Conservation (phyloP, 2,329 filamentous ascomycete species). For the Aureobasidium sp. region DNA sequence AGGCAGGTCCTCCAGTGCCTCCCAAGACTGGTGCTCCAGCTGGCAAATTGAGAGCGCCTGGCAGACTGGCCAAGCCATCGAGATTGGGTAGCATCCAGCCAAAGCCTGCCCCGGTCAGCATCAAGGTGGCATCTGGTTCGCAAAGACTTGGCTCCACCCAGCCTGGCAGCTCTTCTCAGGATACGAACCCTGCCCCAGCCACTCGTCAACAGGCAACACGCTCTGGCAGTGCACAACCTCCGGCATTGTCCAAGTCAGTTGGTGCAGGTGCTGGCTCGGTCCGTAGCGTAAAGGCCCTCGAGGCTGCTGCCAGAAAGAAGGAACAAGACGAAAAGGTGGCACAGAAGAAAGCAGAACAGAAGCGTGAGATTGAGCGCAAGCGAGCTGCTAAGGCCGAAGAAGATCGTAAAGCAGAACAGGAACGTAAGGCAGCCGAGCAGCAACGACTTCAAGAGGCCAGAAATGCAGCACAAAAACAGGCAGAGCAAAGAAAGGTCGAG, state of each 20-base stretch:
- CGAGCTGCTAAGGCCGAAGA: slow-evolving; percentile 63
- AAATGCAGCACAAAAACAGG: slow-evolving; percentile 31
- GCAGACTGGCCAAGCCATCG: slow-evolving; percentile 32
- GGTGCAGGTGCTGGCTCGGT: slow-evolving; percentile 19
- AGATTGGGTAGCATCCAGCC: slow-evolving; percentile 46
- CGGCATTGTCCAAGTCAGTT: slow-evolving; percentile 1
- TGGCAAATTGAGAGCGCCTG: slow-evolving; percentile 31
- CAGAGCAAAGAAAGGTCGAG: slow-evolving; percentile 25
- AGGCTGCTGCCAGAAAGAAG: slow-evolving; percentile 72
- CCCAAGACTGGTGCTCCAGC: slow-evolving; percentile 42
- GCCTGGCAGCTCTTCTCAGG: slow-evolving; percentile 24
- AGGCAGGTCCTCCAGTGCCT: slow-evolving; percentile 56
- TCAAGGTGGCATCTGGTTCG: slow-evolving; percentile 52
- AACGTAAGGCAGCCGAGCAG: slow-evolving; percentile 34
- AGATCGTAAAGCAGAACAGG: slow-evolving; percentile 32
- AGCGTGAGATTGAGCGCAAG: slow-evolving; percentile 73
- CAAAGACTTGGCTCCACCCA: slow-evolving; percentile 25
- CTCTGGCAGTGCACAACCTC: slow-evolving; percentile 16
- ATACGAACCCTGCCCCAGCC: slow-evolving; percentile 11
- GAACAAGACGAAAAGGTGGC: slow-evolving; percentile 77
- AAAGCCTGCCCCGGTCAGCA: slow-evolving; percentile 65
- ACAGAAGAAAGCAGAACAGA: slow-evolving; percentile 72
- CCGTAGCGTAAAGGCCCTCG: slow-evolving; percentile 47
- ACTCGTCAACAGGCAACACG: slow-evolving; percentile 13
- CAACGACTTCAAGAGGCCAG: slow-evolving; percentile 31